Conservation (phyloP, 225 moss, liverwort and hornwort species). For the Climacium dendroides region DNA sequence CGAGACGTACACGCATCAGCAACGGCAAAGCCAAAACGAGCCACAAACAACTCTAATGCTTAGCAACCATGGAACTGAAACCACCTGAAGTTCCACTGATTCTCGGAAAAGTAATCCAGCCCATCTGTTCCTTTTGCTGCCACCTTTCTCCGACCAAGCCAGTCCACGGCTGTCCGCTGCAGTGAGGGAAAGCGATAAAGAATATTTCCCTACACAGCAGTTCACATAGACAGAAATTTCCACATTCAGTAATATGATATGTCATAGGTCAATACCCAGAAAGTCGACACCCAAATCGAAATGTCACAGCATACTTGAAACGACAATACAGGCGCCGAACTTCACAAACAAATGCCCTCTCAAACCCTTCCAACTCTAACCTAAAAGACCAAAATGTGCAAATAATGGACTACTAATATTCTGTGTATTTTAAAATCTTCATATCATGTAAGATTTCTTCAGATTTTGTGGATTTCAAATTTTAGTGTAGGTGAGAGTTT, state of each 20-base stretch:
- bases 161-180: conserved; percentile 59
- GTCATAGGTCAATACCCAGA: neutral
- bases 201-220: conserved; percentile 57
- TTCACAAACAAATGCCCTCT: neutral
- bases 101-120: conserved; percentile 51
- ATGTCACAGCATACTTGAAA: neutral
- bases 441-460: neutral
- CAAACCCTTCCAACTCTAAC: neutral
- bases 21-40: neutral
- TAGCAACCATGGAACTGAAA: neutral
- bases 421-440: neutral
- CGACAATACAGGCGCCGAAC: neutral
- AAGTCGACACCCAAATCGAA: neutral
- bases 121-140: conserved; percentile 13
- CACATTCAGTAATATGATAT: neutral
- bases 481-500: neutral
- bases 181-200: conserved; percentile 72
- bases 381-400: neutral
- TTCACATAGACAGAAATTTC: neutral
- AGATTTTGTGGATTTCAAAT: neutral
- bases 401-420: neutral
- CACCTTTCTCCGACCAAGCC: conserved; percentile 60
- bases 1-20: neutral
- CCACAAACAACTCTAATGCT: neutral
- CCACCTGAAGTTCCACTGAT: conserved; percentile 74